These are phyloP conservation scores for Panellus pusillus DNA, from an alignment of 768 basidiomycete species.

Conservation along the genomic window DNA sequence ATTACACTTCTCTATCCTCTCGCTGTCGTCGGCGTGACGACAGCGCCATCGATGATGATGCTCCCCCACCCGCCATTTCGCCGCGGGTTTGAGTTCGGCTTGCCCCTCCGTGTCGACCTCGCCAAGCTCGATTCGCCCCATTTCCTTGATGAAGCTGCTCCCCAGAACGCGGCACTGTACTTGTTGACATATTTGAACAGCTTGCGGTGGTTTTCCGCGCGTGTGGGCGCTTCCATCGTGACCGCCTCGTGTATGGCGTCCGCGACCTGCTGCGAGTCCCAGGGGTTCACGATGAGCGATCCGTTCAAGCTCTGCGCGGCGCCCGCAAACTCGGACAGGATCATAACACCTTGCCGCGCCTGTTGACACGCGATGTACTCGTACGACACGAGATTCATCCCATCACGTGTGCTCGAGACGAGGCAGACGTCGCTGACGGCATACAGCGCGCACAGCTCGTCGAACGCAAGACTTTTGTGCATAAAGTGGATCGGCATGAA, in stretches of 20 bases:
- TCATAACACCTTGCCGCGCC: constrained; percentile 92
- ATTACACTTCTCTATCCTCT: constrained; percentile 12
- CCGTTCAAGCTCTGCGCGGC: constrained; percentile 96
- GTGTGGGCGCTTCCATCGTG: constrained; percentile 77
- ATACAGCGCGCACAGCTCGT: constrained; percentile 97
- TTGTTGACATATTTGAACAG: constrained; percentile 96
- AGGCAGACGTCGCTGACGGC: constrained; percentile 95
- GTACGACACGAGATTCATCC: constrained; percentile 99
- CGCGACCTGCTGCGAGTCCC: constrained; percentile 98
- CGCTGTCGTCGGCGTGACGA: constrained; percentile 18
- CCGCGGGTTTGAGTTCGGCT: constrained; percentile 34
- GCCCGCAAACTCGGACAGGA: constrained; percentile 97
- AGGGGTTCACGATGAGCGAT: constrained; percentile 95
- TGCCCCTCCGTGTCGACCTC: constrained; percentile 38
- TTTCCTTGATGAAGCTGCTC: constrained; percentile 88
- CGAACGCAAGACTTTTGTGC: constrained; percentile 92
- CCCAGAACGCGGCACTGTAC: constrained; percentile 93
- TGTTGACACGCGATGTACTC: constrained; percentile 98
- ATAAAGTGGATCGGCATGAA: constrained; percentile 99
- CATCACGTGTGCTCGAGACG: constrained; percentile 93
- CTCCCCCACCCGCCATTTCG: constrained; percentile 36
- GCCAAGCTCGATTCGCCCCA: constrained; percentile 57
- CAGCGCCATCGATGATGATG: constrained; percentile 39
- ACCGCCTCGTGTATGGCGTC: constrained; percentile 97
- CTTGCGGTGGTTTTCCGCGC: constrained; percentile 93